Conservation (phyloP, 2,329 filamentous ascomycete species). For the Zasmidium cellare region DNA sequence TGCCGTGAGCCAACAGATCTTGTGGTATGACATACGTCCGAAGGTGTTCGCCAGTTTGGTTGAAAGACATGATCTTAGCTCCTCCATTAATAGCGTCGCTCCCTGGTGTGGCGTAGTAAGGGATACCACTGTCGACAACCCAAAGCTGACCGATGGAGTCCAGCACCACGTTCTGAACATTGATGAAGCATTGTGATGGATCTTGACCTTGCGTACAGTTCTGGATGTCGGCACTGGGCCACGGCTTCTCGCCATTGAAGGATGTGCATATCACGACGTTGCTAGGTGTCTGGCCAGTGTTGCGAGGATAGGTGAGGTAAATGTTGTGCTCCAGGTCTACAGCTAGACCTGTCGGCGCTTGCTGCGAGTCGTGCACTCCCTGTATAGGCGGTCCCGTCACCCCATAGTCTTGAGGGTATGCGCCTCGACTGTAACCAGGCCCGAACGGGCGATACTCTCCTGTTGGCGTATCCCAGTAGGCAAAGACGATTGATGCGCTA, state of each 20-base stretch:
- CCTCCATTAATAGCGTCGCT: slow-evolving; percentile 35
- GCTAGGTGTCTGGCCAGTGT: slow-evolving; percentile 37
- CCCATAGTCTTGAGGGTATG: slow-evolving; percentile 38
- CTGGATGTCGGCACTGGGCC: slow-evolving; percentile 43
- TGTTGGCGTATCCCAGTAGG: slow-evolving; percentile 3
- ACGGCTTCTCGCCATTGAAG: slow-evolving; percentile 41
- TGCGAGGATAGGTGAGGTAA: slow-evolving; percentile 46
- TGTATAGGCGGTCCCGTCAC: slow-evolving; percentile 38
- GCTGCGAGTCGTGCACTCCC: slow-evolving; percentile 40
- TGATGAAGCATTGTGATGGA: slow-evolving; percentile 45
- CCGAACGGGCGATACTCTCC: slow-evolving; percentile 19
- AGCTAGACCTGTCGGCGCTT: slow-evolving; percentile 42
- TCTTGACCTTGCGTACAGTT: slow-evolving; percentile 42
- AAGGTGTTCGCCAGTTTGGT: slow-evolving; percentile 35
- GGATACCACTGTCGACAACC: slow-evolving; percentile 45
- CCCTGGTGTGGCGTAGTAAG: slow-evolving; percentile 23
- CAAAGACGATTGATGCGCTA: background rate
- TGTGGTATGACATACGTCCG: slow-evolving; percentile 41
- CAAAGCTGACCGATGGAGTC: slow-evolving; percentile 42
- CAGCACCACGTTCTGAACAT: slow-evolving; percentile 47
- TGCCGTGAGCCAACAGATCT: slow-evolving; percentile 35
- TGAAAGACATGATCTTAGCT: slow-evolving; percentile 47
- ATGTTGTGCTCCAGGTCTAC: slow-evolving; percentile 39
- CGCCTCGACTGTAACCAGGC: slow-evolving; percentile 23
- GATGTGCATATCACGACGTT: slow-evolving; percentile 42